phyloP scores from a whole-genome alignment of 148 eudicot species.

The Rheum nobile region DNA sequence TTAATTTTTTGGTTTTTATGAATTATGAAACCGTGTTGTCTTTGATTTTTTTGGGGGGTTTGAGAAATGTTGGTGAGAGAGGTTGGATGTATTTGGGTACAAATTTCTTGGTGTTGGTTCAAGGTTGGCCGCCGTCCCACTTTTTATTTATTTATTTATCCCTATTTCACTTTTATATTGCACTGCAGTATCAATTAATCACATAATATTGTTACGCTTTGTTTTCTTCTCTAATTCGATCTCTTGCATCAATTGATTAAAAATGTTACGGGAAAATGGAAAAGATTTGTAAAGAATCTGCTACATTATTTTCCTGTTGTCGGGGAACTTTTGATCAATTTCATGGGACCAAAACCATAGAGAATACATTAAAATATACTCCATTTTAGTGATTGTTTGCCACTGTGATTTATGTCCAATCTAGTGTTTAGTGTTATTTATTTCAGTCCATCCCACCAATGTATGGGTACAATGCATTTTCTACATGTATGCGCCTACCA shows the following conservation, averaged over 20 bases:
- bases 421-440: background rate
- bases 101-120: conserved; percentile 1
- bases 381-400: too few species aligned
- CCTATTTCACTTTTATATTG: background rate
- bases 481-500: background rate
- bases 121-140: conserved; percentile 4
- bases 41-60: background rate
- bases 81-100: background rate
- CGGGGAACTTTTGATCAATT: background rate
- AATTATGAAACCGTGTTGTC: conserved; percentile 1
- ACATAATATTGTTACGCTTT: too few species aligned
- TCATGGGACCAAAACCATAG: background rate
- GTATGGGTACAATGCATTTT: background rate
- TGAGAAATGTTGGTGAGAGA: conserved; percentile 12
- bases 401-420: background rate
- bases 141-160: background rate
- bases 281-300: background rate
- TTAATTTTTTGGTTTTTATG: background rate
- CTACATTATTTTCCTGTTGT: background rate
- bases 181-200: background rate
- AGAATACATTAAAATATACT: background rate
- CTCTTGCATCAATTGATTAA: too few species aligned
- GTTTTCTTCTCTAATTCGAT: too few species aligned
- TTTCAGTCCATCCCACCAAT: background rate
- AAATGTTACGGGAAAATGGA: background rate